Conservation (phyloP, 768 basidiomycete species). For the Phanerochaete carnosa region DNA sequence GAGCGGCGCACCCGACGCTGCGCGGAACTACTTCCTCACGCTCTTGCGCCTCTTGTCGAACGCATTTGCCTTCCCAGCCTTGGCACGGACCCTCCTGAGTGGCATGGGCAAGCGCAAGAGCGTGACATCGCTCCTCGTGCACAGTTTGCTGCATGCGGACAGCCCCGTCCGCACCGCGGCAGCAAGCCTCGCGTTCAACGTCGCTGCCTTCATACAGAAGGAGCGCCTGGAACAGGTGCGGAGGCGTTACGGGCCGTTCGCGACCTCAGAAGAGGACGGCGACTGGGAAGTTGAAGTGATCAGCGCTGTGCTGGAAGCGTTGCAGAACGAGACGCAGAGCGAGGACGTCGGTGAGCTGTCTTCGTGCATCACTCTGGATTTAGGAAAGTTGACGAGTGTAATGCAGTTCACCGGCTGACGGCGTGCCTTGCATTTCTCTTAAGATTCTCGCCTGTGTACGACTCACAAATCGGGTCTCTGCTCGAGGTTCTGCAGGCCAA, state of each 20-base stretch:
- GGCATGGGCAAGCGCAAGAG: constrained; percentile 24
- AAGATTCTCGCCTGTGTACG: constrained; percentile 69
- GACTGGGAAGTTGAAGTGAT: constrained; percentile 88
- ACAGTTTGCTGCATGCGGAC: constrained; percentile 67
- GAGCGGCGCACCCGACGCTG: constrained; percentile 25
- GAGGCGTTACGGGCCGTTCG: constrained; percentile 23
- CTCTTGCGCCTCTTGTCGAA: constrained; percentile 69
- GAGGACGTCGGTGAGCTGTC: constrained; percentile 74
- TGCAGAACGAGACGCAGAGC: constrained; percentile 64
- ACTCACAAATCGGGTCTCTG: constrained; percentile 48
- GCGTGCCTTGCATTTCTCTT: constrained; percentile 77
- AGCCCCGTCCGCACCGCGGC: constrained; percentile 69
- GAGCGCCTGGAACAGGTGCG: constrained; percentile 45
- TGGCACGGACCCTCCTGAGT: constrained; percentile 41
- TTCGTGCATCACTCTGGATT: not conserved
- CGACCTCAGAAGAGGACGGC: constrained; percentile 51
- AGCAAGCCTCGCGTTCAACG: constrained; percentile 79
- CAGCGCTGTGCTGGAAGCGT: constrained; percentile 78
- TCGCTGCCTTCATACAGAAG: constrained; percentile 64
- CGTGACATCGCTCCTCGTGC: constrained; percentile 57
- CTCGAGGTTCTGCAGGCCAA: constrained; percentile 70
- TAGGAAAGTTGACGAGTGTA: constrained; percentile 4
- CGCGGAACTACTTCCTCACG: constrained; percentile 61
- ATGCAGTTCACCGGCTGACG: constrained; percentile 71
- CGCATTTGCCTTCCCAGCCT: constrained; percentile 45